Conservation (phyloP, 2,329 filamentous ascomycete genomes). For the Geosmithia morbida region DNA sequence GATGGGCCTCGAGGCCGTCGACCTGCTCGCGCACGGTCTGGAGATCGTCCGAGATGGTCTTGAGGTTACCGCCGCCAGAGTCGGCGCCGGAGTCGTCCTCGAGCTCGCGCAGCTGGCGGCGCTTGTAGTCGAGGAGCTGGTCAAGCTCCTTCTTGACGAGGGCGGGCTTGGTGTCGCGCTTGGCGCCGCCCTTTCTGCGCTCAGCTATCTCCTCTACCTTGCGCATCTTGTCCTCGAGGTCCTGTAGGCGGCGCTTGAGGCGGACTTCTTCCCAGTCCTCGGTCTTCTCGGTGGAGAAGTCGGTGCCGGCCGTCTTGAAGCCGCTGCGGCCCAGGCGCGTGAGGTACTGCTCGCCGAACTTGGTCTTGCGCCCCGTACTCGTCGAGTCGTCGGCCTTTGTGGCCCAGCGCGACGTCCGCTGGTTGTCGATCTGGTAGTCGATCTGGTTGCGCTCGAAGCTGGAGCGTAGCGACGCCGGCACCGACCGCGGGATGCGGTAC, state of each 20-base stretch:
- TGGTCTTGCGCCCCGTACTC: conserved; percentile 77
- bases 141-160: conserved; percentile 90
- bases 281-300: conserved; percentile 73
- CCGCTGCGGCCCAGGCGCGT: conserved; percentile 74
- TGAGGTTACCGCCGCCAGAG: conserved; percentile 56
- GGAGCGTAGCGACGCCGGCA: conserved; percentile 79
- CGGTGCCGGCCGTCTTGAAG: conserved; percentile 73
- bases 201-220: conserved; percentile 65
- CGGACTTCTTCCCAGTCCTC: conserved; percentile 98
- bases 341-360: conserved; percentile 95
- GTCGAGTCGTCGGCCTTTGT: conserved; percentile 67
- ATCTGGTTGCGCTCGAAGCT: conserved; percentile 95
- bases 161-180: conserved; percentile 69
- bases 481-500: conserved; percentile 79
- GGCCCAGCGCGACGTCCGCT: conserved; percentile 64
- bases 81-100: conserved; percentile 57
- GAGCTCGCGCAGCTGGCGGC: conserved; percentile 59
- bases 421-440: conserved; percentile 82
- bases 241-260: conserved; percentile 79
- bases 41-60: conserved; percentile 73
- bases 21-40: conserved; percentile 88
- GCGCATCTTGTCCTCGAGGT: conserved; percentile 77
- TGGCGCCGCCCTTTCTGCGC: conserved; percentile 44
- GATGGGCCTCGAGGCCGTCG: conserved; percentile 73
- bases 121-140: conserved; percentile 89